Conservation (phyloP, 129 eudicot species). For the Tagetes patula region DNA sequence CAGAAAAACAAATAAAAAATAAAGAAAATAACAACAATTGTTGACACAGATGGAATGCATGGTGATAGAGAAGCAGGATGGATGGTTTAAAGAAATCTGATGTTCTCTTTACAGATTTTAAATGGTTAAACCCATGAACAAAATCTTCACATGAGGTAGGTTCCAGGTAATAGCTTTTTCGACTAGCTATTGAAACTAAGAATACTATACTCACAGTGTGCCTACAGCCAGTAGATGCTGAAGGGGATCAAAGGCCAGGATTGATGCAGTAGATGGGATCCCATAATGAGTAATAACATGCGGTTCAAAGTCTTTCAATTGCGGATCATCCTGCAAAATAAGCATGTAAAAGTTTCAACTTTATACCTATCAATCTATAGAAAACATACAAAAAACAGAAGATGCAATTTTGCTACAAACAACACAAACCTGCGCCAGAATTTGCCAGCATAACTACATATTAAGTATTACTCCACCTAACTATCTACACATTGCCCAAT, state of each 20-base stretch:
- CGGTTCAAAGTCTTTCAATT: slow-evolving; percentile 46
- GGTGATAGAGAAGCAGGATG: background rate
- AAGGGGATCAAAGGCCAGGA: slow-evolving; percentile 71
- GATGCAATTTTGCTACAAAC: slow-evolving; percentile 12
- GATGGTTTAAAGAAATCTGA: slow-evolving; percentile 7
- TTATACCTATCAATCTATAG: background rate
- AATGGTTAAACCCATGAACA: slow-evolving; percentile 6
- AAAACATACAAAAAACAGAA: slow-evolving; percentile 16
- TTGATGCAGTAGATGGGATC: slow-evolving; percentile 86
- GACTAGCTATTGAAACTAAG: background rate
- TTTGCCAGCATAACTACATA: background rate
- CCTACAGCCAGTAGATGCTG: slow-evolving; percentile 84
- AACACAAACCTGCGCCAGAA: slow-evolving; percentile 13
- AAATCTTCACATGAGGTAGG: slow-evolving; percentile 12
- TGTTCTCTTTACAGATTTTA: slow-evolving; percentile 3
- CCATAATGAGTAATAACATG: slow-evolving; percentile 75
- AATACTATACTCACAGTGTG: slow-evolving; percentile 61
- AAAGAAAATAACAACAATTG: background rate
- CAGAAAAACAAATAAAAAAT: slow-evolving; percentile 21
- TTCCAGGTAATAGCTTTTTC: slow-evolving; percentile 11
- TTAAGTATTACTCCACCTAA: slow-evolving; percentile 9
- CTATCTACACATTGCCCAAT: background rate
- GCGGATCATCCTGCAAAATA: slow-evolving; percentile 27
- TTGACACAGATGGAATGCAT: background rate
- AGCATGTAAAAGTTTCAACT: slow-evolving; percentile 20